These are phyloP conservation scores for Coemansia brasiliensis DNA, from an alignment of 192 early-diverging fungal genomes.

Conservation along the genomic window DNA sequence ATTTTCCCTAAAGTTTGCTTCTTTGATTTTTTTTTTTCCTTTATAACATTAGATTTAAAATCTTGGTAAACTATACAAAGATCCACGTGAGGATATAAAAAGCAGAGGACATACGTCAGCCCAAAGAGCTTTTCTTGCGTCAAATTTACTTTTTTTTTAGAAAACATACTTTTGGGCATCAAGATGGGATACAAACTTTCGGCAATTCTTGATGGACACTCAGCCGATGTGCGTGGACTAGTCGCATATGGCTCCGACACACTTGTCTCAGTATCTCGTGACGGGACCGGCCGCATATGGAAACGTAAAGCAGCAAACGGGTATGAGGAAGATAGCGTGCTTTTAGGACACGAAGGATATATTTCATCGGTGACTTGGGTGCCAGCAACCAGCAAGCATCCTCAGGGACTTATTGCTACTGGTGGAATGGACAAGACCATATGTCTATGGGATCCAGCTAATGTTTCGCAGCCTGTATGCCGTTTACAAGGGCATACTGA, in stretches of 20 bases:
- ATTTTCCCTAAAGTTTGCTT: background rate
- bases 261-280: constrained; percentile 73
- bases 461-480: constrained; percentile 60
- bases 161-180: background rate
- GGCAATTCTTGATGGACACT: constrained; percentile 57
- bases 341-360: constrained; percentile 71
- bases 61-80: background rate
- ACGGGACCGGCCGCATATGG: constrained; percentile 76
- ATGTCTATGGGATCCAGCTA: constrained; percentile 71
- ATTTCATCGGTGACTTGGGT: constrained; percentile 76
- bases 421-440: constrained; percentile 84
- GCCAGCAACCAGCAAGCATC: constrained; percentile 55
- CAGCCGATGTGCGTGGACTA: constrained; percentile 68
- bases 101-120: constrained; percentile 2
- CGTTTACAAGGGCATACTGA: constrained; percentile 81
- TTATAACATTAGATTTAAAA: background rate
- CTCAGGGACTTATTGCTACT: constrained; percentile 79
- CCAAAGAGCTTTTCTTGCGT: background rate
- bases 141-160: background rate
- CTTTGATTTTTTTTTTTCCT: background rate
- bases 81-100: background rate
- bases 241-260: constrained; percentile 57
- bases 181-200: constrained; percentile 56
- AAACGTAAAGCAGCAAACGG: constrained; percentile 52
- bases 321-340: constrained; percentile 58